Percentiles rank a stretch among this genome's conserved stretches.
Conservation (phyloP, 2,329 filamentous ascomycete genomes). For the Periconia sp. region DNA sequence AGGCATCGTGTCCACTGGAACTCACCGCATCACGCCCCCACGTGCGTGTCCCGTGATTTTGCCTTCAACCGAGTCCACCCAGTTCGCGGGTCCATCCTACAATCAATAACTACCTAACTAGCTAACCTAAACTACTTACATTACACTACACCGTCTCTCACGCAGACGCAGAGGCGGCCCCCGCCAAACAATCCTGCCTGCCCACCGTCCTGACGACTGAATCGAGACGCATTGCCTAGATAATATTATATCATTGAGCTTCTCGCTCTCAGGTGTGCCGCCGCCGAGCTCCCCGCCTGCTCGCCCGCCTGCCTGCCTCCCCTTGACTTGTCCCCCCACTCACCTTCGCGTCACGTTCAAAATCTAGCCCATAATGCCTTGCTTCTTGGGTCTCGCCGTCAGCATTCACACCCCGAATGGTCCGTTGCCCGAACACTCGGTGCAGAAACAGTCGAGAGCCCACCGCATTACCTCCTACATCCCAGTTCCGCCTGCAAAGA, state of each 20-base stretch:
- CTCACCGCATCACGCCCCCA: conserved; percentile 8
- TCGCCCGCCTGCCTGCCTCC: conserved; percentile 11
- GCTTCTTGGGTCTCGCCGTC: conserved; percentile 98
- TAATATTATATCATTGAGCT: not conserved
- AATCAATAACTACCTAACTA: too few species aligned
- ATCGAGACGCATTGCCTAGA: conserved; percentile 6
- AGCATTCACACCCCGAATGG: conserved; percentile 80
- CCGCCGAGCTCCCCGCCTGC: conserved; percentile 18
- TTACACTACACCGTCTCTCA: conserved; percentile 1
- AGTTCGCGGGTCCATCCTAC: too few species aligned
- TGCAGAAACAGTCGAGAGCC: conserved; percentile 88
- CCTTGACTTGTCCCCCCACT: conserved; percentile 16
- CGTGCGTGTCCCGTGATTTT: conserved; percentile 17
- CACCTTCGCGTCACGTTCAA: conserved; percentile 13
- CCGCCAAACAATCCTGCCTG: not conserved
- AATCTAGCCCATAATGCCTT: conserved; percentile 65
- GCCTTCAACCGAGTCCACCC: conserved; percentile 5
- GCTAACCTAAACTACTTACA: not conserved
- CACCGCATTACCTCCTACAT: conserved; percentile 97
- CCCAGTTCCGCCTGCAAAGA: conserved; percentile 84
- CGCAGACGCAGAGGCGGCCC: not conserved
- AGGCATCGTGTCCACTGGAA: not conserved
- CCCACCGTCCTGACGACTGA: conserved; percentile 6
- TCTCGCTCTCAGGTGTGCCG: conserved; percentile 16
- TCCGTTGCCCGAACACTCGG: conserved; percentile 87